Evolutionary conservation across 331 rosid species (phyloP).

Genomic region (Stylosanthes scabra): DNA sequence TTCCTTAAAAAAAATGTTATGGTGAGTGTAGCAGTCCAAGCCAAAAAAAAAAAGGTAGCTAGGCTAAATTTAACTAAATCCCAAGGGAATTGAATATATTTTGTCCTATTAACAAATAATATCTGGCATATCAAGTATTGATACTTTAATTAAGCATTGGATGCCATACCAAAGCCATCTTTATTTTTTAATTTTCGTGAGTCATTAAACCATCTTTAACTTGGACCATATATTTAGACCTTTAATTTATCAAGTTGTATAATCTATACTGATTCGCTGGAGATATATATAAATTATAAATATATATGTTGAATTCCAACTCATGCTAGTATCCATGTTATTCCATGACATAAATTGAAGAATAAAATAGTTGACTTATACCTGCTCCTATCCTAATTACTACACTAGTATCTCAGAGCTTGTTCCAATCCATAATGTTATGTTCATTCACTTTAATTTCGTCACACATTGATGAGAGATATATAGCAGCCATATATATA

Average conservation of each 20-base stretch:
- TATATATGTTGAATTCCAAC: background rate
- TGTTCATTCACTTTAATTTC: conserved; percentile 18
- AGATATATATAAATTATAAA: background rate
- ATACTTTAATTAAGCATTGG: background rate
- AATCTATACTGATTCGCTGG: background rate
- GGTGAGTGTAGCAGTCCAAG: too few relatives aligned
- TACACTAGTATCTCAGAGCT: too few relatives aligned
- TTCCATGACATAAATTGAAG: background rate
- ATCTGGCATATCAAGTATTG: background rate
- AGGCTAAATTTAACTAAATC: too few relatives aligned
- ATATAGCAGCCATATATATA: too few relatives aligned
- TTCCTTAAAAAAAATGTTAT: too few relatives aligned
- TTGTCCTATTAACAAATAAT: background rate
- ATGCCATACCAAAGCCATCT: background rate
- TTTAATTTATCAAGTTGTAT: background rate
- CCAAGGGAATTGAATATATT: too few relatives aligned
- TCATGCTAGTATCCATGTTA: background rate
- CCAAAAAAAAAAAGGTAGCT: too few relatives aligned
- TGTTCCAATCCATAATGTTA: too few relatives aligned
- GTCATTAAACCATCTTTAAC: background rate
- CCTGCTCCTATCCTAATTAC: conserved; percentile 44
- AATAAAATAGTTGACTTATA: conserved; percentile 31
- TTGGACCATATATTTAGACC: background rate
- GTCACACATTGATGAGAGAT: conserved; percentile 21
- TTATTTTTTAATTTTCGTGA: too few relatives aligned